Conservation (phyloP, 441 rosid genomes). For the Rhodomyrtus psidioides region DNA sequence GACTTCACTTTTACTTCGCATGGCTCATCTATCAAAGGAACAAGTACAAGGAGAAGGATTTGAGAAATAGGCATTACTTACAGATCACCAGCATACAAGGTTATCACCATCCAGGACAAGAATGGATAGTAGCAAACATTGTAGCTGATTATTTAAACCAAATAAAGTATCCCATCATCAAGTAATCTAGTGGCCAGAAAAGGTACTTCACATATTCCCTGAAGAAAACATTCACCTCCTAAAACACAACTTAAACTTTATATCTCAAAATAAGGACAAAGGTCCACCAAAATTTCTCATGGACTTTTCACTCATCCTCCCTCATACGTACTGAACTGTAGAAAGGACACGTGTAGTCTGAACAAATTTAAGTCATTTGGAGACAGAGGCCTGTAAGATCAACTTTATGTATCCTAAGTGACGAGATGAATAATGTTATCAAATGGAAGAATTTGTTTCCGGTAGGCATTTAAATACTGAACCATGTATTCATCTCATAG, state of each 20-base stretch:
- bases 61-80: background rate
- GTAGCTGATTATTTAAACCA: background rate
- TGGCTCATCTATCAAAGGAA: conserved; percentile 31
- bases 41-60: background rate
- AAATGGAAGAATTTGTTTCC: background rate
- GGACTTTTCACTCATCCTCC: background rate
- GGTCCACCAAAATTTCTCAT: background rate
- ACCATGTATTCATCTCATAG: background rate
- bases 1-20: conserved; percentile 28
- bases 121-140: background rate
- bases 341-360: background rate
- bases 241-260: background rate
- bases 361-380: background rate
- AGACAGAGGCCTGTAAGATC: background rate
- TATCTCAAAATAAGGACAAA: background rate
- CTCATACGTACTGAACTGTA: background rate
- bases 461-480: background rate
- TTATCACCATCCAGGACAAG: background rate
- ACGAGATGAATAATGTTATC: background rate
- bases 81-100: conserved; percentile 1
- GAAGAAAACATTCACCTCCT: background rate
- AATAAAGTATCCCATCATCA: background rate
- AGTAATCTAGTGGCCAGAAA: background rate
- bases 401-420: background rate
- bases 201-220: background rate